Base-by-base conservation (phyloP, 805 yeast species). In the Candida endomychidarum region DNA sequence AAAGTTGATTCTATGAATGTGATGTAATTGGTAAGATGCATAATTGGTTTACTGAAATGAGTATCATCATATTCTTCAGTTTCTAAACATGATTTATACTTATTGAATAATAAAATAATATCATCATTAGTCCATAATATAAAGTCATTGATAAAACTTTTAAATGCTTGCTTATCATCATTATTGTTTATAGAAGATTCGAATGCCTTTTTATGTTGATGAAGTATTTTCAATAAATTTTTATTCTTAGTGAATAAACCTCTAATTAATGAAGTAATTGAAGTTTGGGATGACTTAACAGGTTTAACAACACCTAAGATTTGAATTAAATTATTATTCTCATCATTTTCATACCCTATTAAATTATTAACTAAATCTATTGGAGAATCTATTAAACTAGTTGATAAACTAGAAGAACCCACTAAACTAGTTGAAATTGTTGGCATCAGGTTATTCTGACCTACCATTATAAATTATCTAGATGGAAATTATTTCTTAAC, bases 191-290 rank as follows among this genome's bases (percentile, higher is more conserved):
- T 31, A 3, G 39, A 18, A 2, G 21, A 7, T 12, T 35, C 47
- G 21, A 47, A 38, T 11, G 16, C 7, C 14, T 29, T 35, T 3
- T 28, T 10, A 11, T 32, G 33, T 12, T 15, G 16, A 20, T 35
- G 34, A n/a, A 47, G 30, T 11, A 45, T 24, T 12, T 42, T 42
- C 34, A 45, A 42, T 8, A 47, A 36, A 11, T 34, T 37, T 20
- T 47, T 47, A 50, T 67, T 68, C 41, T 60, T 62, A 25, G 75
- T 69, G 51, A 62, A 61, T 27, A 68, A 51, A 1, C 74, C 75
- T 33, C 75, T 51, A 5, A 63, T 56, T 14, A 68, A 46, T 10
- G 71, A 51, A 3, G 65, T 54, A 8, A 65, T 31, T 28, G 63
- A 54, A 21, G 54, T 45, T 8, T 45, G 50, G 12, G 60, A 38